Evolutionary conservation across 352 stramenopile genomes (phyloP).

Genomic region (Phytophthora foliorum): DNA sequence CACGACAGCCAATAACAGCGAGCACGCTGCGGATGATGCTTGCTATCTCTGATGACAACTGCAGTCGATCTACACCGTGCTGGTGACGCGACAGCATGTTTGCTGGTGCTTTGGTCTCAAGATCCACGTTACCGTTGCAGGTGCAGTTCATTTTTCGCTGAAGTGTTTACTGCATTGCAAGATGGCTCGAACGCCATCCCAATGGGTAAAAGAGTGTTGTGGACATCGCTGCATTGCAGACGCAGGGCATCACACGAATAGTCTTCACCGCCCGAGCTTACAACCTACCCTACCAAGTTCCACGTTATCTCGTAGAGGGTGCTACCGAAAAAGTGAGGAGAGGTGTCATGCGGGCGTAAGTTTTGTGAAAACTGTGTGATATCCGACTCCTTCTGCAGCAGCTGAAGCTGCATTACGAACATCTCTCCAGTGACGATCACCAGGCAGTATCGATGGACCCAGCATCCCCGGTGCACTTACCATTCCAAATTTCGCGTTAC

Average conservation of each 20-base stretch:
- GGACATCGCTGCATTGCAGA: conserved; percentile 17
- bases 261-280: conserved; percentile 23
- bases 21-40: background rate
- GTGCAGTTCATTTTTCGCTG: conserved; percentile 4
- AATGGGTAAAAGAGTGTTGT: conserved; percentile 9
- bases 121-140: background rate
- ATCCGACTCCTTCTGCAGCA: no score
- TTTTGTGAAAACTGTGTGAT: no score
- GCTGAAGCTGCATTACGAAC: no score
- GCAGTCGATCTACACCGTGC: background rate
- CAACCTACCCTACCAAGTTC: no score
- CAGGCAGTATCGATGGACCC: no score
- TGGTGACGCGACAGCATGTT: background rate
- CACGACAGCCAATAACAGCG: conserved; percentile 1
- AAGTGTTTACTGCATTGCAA: conserved; percentile 8
- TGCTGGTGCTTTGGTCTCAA: background rate
- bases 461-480: no score
- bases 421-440: no score
- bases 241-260: conserved; percentile 25
- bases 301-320: conserved; percentile 19
- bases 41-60: background rate
- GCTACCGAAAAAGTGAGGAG: background rate
- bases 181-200: background rate
- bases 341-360: background rate
- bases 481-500: no score